Base-by-base conservation (phyloP, 2,329 filamentous ascomycete genomes). In the Neofusicoccum cordaticola region DNA sequence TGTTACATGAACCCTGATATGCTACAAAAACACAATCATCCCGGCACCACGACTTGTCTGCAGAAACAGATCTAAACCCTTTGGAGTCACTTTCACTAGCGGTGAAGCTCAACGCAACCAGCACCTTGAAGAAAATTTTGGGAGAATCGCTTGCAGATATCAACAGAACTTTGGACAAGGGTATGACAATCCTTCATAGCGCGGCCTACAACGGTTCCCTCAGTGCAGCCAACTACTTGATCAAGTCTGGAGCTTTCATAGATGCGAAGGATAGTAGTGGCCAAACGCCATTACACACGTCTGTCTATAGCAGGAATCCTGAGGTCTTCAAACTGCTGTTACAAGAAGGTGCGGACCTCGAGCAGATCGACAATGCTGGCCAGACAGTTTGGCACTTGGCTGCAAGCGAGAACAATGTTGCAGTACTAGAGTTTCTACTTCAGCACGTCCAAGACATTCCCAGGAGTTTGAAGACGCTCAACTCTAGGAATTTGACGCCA, bases 61-160 rank as follows among this genome's bases (percentile, higher is more conserved):
- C 2, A 2, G 8, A 47, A 47, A 9, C 19, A 19, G 2, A 19
- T 19, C 2, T 2, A 19, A 2, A 19, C 2, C 19, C 2, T 19
- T 19, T 19, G 2, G 19, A 22, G 7, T 47, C 44, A 12, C 3
- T 47, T 2, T 11, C 9, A 4, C 19, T 22, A 2, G 44, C 17
- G 0, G 8, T 15, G 4, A 3, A 1, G 0, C 9, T 27, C 4
- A 12, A 47, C 19, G 3, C 0, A 31, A 31, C 27, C 1, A 7
- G 1, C 4, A 7, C 27, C 1, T 2, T 31, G 1, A 17, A 22
- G 8, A 22, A 22, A 4, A 0, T 19, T 5, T 4, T 47, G 9
- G 19, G 13, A 5, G 44, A 37, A 4, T 22, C n/a, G 0, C 17
- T 12, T 27, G 34, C 34, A 15, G 11, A 11, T 2, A 8, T 22